Conservation (phyloP, 2,329 filamentous ascomycete species). For the Periglandula ipomoeae region DNA sequence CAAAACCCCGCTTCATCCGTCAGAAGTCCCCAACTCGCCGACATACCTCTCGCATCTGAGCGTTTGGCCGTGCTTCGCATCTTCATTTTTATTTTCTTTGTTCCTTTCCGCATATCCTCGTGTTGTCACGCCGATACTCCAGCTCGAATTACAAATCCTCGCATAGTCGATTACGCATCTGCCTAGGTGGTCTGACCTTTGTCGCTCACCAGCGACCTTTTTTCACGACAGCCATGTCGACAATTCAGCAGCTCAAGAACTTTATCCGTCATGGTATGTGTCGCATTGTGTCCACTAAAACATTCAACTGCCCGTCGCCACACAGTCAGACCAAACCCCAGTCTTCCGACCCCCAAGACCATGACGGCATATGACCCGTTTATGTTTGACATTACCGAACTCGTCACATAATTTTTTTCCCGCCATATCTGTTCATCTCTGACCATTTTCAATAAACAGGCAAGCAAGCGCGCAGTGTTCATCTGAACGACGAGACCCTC, state of each 20-base stretch:
- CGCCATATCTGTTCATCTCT: not conserved
- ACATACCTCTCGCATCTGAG: not conserved
- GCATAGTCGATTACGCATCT: not conserved
- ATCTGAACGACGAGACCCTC: slow-evolving; percentile 38
- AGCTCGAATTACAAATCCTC: no score
- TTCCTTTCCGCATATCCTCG: not conserved
- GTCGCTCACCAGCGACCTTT: slow-evolving; percentile 13
- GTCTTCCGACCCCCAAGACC: not conserved
- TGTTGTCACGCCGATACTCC: not conserved
- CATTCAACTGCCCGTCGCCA: not conserved
- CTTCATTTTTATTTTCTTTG: not conserved
- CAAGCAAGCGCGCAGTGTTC: slow-evolving; percentile 74
- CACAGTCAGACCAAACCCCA: not conserved
- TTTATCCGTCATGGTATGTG: slow-evolving; percentile 79
- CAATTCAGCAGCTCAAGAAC: slow-evolving; percentile 94
- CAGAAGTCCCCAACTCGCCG: not conserved
- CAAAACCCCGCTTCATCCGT: not conserved
- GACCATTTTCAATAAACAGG: slow-evolving; percentile 33
- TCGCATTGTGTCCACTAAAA: not conserved
- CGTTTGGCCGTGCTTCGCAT: not conserved
- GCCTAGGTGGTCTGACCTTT: not conserved
- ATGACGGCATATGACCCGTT: slow-evolving; percentile 7
- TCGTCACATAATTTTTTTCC: slow-evolving; percentile 1
- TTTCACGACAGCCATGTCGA: slow-evolving; percentile 40
- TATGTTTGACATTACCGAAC: not conserved